These are phyloP conservation scores for Pichia sp. DNA, from an alignment of 1,139 yeast species.

Conservation along the genomic window DNA sequence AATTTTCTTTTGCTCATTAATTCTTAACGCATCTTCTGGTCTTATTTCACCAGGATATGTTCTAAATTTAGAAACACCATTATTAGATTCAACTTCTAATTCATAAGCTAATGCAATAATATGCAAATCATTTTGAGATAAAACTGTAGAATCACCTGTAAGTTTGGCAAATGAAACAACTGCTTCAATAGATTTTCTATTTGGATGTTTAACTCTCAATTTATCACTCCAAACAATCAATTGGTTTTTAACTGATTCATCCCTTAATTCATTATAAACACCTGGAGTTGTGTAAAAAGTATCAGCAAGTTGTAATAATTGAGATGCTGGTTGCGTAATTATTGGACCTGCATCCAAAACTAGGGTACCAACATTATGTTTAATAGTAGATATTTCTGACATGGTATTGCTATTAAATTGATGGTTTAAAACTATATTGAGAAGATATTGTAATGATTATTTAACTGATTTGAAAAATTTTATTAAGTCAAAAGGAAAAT, in stretches of 20 bases:
- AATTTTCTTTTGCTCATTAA: slow-evolving; percentile 18
- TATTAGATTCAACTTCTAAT: slow-evolving; percentile 63
- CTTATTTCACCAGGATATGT: slow-evolving; percentile 60
- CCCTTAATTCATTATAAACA: slow-evolving; percentile 78
- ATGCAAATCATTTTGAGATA: slow-evolving; percentile 87
- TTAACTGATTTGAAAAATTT: neutral
- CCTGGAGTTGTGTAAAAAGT: slow-evolving; percentile 86
- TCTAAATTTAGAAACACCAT: slow-evolving; percentile 65
- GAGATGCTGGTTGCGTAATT: slow-evolving; percentile 76
- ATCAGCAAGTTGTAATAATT: slow-evolving; percentile 62
- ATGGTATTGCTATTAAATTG: neutral
- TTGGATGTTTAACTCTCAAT: slow-evolving; percentile 69
- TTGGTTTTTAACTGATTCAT: slow-evolving; percentile 76
- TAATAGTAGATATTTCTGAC: slow-evolving; percentile 8
- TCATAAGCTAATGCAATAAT: slow-evolving; percentile 89
- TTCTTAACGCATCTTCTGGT: slow-evolving; percentile 16
- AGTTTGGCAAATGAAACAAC: slow-evolving; percentile 72
- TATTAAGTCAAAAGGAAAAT: neutral
- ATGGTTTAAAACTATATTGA: no score
- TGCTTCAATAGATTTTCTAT: slow-evolving; percentile 50
- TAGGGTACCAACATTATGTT: slow-evolving; percentile 42
- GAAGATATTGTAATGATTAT: neutral
- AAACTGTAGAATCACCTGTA: slow-evolving; percentile 87
- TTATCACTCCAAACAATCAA: slow-evolving; percentile 68
- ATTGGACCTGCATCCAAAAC: slow-evolving; percentile 94